Percentiles rank a stretch among this genome's conserved stretches.
These are phyloP conservation scores for Cyclotella sp. DNA, from an alignment of 108 stramenopile species.

Conservation along the genomic window DNA sequence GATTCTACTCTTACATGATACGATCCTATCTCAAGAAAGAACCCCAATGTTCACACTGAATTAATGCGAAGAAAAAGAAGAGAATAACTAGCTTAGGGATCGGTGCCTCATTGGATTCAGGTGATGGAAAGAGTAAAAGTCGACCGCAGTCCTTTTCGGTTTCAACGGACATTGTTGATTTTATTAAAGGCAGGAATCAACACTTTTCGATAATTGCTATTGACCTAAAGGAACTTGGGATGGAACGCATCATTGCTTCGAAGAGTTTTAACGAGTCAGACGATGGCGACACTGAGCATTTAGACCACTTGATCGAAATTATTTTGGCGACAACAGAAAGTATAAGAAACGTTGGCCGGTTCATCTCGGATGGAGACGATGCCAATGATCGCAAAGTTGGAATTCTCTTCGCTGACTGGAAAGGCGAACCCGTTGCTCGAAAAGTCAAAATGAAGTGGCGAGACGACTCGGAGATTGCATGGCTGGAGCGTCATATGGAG, in stretches of 20 bases:
- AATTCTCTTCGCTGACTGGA: slow-evolving; percentile 41
- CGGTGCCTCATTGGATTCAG: not conserved
- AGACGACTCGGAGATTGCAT: slow-evolving; percentile 20
- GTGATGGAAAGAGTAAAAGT: not conserved
- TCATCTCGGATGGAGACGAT: slow-evolving; percentile 26
- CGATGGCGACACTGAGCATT: not conserved
- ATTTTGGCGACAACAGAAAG: slow-evolving; percentile 39
- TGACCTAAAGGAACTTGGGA: not conserved
- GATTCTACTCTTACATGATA: too few species aligned
- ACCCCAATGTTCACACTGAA: too few species aligned
- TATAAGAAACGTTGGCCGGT: slow-evolving; percentile 28
- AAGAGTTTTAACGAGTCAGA: not conserved
- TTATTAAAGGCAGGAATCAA: slow-evolving; percentile 1
- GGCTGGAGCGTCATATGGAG: slow-evolving; percentile 44
- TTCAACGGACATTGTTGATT: slow-evolving; percentile 11
- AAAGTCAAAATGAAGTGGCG: slow-evolving; percentile 29
- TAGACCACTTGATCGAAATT: slow-evolving; percentile 22
- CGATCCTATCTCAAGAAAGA: too few species aligned
- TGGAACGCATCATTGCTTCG: not conserved
- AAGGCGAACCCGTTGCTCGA: slow-evolving; percentile 25
- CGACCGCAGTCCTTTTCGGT: slow-evolving; percentile 6
- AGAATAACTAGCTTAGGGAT: slow-evolving; percentile 2
- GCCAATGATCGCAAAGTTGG: slow-evolving; percentile 6
- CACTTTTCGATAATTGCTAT: not conserved
- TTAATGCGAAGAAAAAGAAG: not conserved